These are phyloP conservation scores for Dentiscutata heterogama DNA, from an alignment of 371 early-diverging fungal genomes.

Conservation along the genomic window DNA sequence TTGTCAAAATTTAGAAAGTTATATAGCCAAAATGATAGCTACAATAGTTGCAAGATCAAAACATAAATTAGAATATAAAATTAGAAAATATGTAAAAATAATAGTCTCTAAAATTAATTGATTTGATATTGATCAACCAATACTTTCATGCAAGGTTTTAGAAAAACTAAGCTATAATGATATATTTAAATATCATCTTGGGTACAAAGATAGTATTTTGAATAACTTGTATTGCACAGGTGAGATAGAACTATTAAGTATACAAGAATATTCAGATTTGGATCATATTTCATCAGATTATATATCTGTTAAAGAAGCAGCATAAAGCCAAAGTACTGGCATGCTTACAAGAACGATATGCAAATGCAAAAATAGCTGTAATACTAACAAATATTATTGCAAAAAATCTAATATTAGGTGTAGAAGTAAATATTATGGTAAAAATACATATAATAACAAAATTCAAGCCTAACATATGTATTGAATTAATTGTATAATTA, in stretches of 20 bases:
- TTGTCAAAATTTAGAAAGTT: not conserved
- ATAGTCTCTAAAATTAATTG: not conserved
- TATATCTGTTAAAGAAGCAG: slow-evolving; percentile 30
- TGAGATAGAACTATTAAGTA: not conserved
- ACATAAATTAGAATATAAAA: not conserved
- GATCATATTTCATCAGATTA: not conserved
- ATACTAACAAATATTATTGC: slow-evolving; percentile 11
- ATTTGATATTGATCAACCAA: not conserved
- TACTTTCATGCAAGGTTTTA: slow-evolving; percentile 6
- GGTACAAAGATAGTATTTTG: not conserved
- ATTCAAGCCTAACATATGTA: not conserved
- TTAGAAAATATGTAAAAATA: not conserved
- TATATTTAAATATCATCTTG: not conserved
- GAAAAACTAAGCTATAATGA: not conserved
- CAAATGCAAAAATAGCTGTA: not conserved
- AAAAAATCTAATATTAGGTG: not conserved
- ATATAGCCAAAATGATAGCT: not conserved
- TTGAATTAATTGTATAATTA: too few relatives aligned
- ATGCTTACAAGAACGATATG: not conserved
- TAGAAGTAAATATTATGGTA: not conserved
- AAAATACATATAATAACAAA: not conserved
- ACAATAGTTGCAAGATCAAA: not conserved
- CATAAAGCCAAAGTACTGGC: not conserved
- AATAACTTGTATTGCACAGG: not conserved
- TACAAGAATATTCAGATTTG: not conserved